phyloP scores from a whole-genome alignment of 192 early-diverging fungal genomes.

The Funneliformis geosporum region DNA sequence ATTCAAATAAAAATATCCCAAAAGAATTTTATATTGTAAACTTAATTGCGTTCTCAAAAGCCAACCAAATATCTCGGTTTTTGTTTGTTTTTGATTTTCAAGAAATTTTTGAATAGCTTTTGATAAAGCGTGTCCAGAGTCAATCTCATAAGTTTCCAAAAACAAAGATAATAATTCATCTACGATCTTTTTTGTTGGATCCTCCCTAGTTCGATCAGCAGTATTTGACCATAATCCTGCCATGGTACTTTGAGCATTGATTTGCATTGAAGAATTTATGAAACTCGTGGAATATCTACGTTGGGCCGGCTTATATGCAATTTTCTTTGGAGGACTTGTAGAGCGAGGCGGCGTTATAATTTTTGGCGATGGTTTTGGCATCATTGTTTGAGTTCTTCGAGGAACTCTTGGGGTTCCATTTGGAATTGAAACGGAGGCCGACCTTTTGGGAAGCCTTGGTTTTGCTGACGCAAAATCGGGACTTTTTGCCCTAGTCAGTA shows the following conservation, averaged over 20 bases:
- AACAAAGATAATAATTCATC: not conserved
- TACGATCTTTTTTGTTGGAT: not conserved
- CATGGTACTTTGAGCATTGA: not conserved
- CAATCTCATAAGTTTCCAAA: not conserved
- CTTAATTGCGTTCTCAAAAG: not conserved
- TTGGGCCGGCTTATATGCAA: not conserved
- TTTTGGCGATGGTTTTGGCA: not conserved
- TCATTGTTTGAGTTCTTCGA: not conserved
- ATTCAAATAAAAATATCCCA: conserved; percentile 16
- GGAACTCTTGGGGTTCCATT: not conserved
- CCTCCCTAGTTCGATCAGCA: not conserved
- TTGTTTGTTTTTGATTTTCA: not conserved
- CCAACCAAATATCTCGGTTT: not conserved
- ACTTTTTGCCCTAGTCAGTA: not conserved
- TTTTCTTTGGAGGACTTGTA: not conserved
- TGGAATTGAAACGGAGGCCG: not conserved
- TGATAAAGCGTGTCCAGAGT: not conserved
- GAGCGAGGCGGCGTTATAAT: not conserved
- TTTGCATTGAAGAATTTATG: not conserved
- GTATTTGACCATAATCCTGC: not conserved
- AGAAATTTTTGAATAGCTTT: not conserved
- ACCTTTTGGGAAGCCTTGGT: not conserved
- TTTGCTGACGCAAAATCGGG: not conserved
- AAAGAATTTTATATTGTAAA: conserved; percentile 6
- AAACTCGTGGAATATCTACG: not conserved